phyloP scores from a whole-genome alignment of 345 rosid genomes.

The Citrus reticulata region DNA sequence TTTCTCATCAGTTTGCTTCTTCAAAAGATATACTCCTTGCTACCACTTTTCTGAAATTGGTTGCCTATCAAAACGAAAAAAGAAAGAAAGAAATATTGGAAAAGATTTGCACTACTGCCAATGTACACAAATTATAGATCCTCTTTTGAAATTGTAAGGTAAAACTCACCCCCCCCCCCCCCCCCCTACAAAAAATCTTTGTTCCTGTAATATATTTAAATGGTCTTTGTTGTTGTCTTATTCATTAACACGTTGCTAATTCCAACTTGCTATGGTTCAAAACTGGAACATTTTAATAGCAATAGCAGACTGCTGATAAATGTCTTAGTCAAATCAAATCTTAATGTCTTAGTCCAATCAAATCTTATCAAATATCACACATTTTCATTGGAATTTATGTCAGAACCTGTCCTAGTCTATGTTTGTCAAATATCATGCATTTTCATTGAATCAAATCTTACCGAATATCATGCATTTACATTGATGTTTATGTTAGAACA shows the following conservation, averaged over 20 bases:
- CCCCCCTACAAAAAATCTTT: too few species aligned
- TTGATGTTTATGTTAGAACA: background rate
- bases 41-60: constrained; percentile 1
- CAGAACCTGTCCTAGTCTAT: background rate
- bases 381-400: background rate
- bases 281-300: background rate
- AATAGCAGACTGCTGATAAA: background rate
- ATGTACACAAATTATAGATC: background rate
- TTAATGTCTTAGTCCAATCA: background rate
- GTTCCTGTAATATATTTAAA: background rate
- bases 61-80: background rate
- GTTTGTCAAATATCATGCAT: background rate
- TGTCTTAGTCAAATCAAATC: background rate
- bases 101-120: background rate
- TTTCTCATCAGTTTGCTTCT: constrained; percentile 7
- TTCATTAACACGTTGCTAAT: background rate
- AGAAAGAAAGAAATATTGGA: constrained; percentile 1
- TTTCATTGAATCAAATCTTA: background rate
- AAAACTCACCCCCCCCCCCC: too few species aligned
- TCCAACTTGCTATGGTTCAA: background rate
- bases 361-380: constrained; percentile 1
- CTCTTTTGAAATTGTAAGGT: background rate
- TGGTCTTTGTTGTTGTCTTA: background rate
- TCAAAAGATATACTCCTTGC: background rate
- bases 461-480: background rate